Base-by-base conservation (phyloP, 768 basidiomycete genomes). In the Suillus placidus region DNA sequence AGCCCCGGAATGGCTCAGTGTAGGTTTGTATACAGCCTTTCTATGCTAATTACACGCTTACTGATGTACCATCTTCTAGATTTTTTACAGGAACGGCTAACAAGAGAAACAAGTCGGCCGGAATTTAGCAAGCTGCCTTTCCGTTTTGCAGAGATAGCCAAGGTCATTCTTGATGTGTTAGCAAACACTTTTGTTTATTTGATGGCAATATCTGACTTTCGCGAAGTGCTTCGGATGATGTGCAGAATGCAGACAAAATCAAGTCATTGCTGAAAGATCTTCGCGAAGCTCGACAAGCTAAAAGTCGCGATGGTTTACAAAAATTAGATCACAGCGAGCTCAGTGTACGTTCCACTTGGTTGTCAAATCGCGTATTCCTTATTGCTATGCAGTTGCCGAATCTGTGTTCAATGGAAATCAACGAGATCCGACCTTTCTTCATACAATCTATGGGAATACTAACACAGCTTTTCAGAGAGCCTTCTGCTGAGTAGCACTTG, bases 241-340 rank as follows among this genome's bases (percentile, higher is more conserved):
- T 98, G 9, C 86, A 90, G 62, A 88, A 89, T 64, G 87, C 95
- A 5, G 94, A 97, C 63, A 91, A 88, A 69, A 80, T 99, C 26
- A 87, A 93, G 6, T 89, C 89, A 6, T 78, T 99, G 2, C 84
- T 99, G 23, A 96, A 99, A 76, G 95, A 97, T 73, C 82, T 99
- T n/a, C 90, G 96, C 14, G 96, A 99, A 80, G 94, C 93, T 14
- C 85, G 97, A 45, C 97, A 98, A 75, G 92, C 95, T 9, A 99
- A 99, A 74, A 90, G 92, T 78, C 81, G 96, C 67, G 87, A 92
- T 63, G 95, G 95, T 83, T 79, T 99, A 2, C 82, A 84, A 66
- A 86, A 85, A 66, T 82, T 97, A 35, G 92, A 95, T 75, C 86
- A 93, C 72, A 91, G 87, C 68, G 91, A 93, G 74, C 83, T 95